Conservation (phyloP, 2,329 filamentous ascomycete species). For the Orbilia blumenaviensis region DNA sequence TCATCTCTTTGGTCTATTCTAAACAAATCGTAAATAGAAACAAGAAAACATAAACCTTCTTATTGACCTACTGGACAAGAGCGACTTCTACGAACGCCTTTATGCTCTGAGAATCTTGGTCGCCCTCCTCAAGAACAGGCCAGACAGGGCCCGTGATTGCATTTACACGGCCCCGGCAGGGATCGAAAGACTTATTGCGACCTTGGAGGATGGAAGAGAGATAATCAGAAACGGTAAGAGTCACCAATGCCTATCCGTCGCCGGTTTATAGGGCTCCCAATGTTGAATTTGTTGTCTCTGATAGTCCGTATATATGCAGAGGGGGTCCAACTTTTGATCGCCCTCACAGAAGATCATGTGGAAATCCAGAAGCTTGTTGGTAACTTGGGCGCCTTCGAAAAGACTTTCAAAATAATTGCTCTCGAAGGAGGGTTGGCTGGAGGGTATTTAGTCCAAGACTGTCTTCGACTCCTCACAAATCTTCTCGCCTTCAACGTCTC, state of each 20-base stretch:
- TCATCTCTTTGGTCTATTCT: neutral
- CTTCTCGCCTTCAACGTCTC: conserved; percentile 85
- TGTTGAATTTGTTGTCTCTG: conserved; percentile 54
- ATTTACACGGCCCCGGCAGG: conserved; percentile 88
- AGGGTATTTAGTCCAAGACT: conserved; percentile 89
- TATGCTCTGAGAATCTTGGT: conserved; percentile 90
- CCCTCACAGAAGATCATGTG: conserved; percentile 82
- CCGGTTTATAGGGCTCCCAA: neutral
- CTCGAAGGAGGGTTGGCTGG: conserved; percentile 86
- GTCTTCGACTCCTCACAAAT: conserved; percentile 87
- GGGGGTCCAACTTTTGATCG: conserved; percentile 83
- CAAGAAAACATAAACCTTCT: conserved; percentile 96
- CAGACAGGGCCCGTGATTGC: conserved; percentile 93
- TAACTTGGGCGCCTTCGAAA: conserved; percentile 92
- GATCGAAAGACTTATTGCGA: conserved; percentile 82
- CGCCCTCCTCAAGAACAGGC: conserved; percentile 83
- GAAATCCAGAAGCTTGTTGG: conserved; percentile 95
- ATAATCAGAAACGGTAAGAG: conserved; percentile 77
- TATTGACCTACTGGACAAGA: conserved; percentile 84
- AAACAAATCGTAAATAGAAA: conserved; percentile 62
- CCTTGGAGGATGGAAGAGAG: conserved; percentile 85
- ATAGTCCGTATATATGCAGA: conserved; percentile 64
- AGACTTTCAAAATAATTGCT: conserved; percentile 81
- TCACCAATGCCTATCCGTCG: neutral
- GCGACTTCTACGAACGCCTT: conserved; percentile 88